Base-by-base conservation (phyloP, 192 early-diverging fungal species). In the Coemansia sp. region DNA sequence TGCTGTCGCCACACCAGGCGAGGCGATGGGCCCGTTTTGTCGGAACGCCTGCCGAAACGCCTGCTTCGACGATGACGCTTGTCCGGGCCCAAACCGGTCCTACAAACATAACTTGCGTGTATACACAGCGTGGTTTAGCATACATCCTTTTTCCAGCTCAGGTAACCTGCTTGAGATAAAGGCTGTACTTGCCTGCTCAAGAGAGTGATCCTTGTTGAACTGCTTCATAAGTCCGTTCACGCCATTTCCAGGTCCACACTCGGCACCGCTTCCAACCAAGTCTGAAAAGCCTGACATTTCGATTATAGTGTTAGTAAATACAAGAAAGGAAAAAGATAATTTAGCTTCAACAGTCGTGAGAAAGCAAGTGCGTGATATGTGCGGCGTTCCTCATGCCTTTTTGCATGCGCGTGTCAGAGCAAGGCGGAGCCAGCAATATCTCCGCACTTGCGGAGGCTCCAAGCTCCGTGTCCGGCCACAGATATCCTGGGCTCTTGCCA, bases 221-320 rank as follows among this genome's bases (percentile, higher is more conserved):
- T 90, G 91, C 73, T 96, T 95, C 84, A 90, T 87, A 62, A 96
- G 86, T 3, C 86, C 85, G 38, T 64, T 74, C 81, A 94, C 86
- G 13, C 92, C 86, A 68, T 93, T 96, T 15, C 83, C 84, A n/a
- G 89, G 89, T 6, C 89, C 90, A 65, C 90, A 92, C 44, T 91
- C 91, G 44, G 89, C 89, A 49, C 86, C 89, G 39, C 78, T 79
- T 15, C 83, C 75, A 70, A 87, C 86, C 10, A 90, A 75, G 56
- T 87, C 78, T 44, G 86, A 85, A 40, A 91, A 84, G 43, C 84
- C 84, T 4, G 80, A 83, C 84, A 85, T 85, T 74, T 22, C 16
- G 27, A 24, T 20, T 7, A 30, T 50, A 71, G 34, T 29, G 20
- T 43, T 30, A 40, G 34, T 15, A n/a, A 38, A 11, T 35, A 45